phyloP scores from a whole-genome alignment of 2,329 filamentous ascomycete genomes.

The Pyricularia sp. region DNA sequence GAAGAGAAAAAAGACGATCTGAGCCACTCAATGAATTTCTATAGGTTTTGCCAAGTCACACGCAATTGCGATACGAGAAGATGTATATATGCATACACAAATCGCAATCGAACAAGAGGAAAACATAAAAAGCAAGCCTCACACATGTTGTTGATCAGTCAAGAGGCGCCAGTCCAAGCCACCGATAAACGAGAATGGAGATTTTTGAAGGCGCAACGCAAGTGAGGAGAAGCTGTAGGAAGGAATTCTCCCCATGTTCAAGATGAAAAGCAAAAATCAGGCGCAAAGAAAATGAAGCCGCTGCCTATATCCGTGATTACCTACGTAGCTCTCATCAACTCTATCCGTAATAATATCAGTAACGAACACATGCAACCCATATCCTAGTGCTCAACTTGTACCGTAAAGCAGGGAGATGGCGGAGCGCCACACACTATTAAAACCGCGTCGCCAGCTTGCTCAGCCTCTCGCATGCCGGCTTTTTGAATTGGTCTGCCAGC shows the following conservation, averaged over 20 bases:
- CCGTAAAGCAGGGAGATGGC: neutral
- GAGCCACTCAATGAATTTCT: neutral
- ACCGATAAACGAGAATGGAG: neutral
- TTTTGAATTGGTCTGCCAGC: constrained; percentile 46
- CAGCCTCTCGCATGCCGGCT: constrained; percentile 44
- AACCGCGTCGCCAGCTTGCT: constrained; percentile 24
- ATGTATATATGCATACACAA: neutral
- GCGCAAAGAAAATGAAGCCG: neutral
- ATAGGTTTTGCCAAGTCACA: neutral
- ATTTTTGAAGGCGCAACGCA: neutral
- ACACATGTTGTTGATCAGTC: no score
- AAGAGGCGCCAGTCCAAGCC: no score
- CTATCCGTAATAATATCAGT: neutral
- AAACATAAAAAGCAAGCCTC: neutral
- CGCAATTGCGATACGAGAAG: neutral
- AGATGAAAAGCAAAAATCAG: neutral
- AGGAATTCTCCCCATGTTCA: neutral
- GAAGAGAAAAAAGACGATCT: neutral
- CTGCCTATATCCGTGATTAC: neutral
- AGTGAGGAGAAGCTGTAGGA: neutral
- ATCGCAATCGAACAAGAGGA: neutral
- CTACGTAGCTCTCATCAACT: neutral
- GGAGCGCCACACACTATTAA: neutral
- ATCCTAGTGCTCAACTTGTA: neutral
- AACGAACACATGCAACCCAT: neutral